phyloP scores from a whole-genome alignment of 2,329 filamentous ascomycete species.

The Leptographium lundbergii region DNA sequence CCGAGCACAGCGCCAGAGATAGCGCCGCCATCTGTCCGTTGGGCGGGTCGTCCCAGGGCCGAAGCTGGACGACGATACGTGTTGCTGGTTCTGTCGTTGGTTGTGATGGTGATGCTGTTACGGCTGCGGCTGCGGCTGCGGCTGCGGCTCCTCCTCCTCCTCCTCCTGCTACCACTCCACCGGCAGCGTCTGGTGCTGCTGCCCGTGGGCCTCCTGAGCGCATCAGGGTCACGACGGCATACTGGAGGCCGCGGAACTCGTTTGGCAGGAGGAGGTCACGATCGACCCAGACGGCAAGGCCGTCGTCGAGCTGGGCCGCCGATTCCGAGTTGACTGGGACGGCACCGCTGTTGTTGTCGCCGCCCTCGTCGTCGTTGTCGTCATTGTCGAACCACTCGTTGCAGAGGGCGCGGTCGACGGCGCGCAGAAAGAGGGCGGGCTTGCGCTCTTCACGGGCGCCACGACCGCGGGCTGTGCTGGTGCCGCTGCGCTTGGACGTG shows the following conservation, averaged over 20 bases:
- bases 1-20: conserved; percentile 62
- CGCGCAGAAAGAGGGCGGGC: conserved; percentile 64
- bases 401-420: conserved; percentile 57
- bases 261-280: conserved; percentile 60
- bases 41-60: conserved; percentile 75
- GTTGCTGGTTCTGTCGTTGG: conserved; percentile 31
- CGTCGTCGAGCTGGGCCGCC: conserved; percentile 15
- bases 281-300: conserved; percentile 75
- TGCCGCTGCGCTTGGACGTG: conserved; percentile 65
- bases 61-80: conserved; percentile 64
- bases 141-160: too few relatives aligned
- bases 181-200: conserved; percentile 16
- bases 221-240: conserved; percentile 74
- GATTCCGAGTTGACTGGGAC: too few relatives aligned
- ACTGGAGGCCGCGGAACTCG: conserved; percentile 62
- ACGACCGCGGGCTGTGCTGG: conserved; percentile 51
- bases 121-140: neutral
- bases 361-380: conserved; percentile 14
- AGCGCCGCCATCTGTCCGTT: conserved; percentile 69
- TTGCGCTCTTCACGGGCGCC: conserved; percentile 50
- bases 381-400: conserved; percentile 70
- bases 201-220: conserved; percentile 53
- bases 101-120: neutral
- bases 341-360: neutral
- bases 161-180: conserved; percentile 32